A percentile compares a stretch with the other conserved stretches of the same genome.
These are phyloP conservation scores for Phylloporus arenicola DNA, from an alignment of 768 basidiomycete species.

Conservation along the genomic window DNA sequence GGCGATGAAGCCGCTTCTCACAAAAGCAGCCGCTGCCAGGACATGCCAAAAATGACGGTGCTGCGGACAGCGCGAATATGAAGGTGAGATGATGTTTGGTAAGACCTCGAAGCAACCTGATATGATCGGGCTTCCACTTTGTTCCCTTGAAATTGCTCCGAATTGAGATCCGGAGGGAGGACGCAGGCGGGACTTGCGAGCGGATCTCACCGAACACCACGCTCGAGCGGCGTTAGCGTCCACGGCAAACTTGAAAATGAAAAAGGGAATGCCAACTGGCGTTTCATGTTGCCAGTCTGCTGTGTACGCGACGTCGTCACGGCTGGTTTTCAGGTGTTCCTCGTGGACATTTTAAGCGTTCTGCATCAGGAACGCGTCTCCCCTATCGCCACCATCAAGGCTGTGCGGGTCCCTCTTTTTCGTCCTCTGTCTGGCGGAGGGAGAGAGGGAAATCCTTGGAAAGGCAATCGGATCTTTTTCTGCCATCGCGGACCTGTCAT, in stretches of 20 bases:
- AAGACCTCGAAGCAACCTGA: constrained; percentile 10
- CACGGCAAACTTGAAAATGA: not conserved
- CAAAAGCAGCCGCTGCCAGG: constrained; percentile 13
- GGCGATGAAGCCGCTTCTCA: not conserved
- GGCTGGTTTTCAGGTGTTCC: not conserved
- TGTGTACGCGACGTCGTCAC: not conserved
- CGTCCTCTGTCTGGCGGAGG: not conserved
- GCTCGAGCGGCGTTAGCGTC: constrained; percentile 20
- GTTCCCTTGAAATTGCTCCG: constrained; percentile 8
- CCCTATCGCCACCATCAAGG: constrained; percentile 2
- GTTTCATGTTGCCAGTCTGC: constrained; percentile 14
- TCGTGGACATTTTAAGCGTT: not conserved
- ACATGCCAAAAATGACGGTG: constrained; percentile 1
- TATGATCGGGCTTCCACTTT: constrained; percentile 22
- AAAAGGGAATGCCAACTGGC: not conserved
- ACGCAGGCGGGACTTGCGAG: constrained; percentile 17
- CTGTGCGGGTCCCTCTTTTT: not conserved
- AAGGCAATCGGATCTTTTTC: constrained; percentile 6
- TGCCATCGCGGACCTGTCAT: constrained; percentile 17
- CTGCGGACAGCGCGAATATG: constrained; percentile 13
- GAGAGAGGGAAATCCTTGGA: not conserved
- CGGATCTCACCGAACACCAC: constrained; percentile 23
- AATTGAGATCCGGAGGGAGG: constrained; percentile 20
- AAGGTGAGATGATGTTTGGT: constrained; percentile 14
- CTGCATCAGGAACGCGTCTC: not conserved